Evolutionary conservation across 345 rosid genomes (phyloP).

Genomic region (Orychophragmus violaceus): DNA sequence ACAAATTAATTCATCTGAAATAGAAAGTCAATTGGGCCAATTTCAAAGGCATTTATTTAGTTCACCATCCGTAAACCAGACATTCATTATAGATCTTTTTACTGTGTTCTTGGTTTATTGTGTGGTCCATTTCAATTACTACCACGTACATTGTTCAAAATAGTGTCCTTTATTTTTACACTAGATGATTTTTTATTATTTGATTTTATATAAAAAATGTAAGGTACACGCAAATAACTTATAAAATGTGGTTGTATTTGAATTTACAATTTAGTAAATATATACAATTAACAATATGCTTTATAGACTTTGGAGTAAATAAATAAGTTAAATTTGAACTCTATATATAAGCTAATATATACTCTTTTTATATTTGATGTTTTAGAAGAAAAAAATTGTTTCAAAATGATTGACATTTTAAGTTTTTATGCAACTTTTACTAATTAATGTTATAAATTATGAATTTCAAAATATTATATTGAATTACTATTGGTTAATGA

Average conservation of each 20-base stretch:
- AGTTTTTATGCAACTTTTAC: too few relatives aligned
- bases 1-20: not conserved
- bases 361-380: too few relatives aligned
- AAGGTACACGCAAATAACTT: not conserved
- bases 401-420: too few relatives aligned
- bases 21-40: not conserved
- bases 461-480: too few relatives aligned
- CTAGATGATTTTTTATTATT: not conserved
- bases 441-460: too few relatives aligned
- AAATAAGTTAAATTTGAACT: not conserved
- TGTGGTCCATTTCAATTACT: not conserved
- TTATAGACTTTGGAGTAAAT: not conserved
- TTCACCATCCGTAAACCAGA: not conserved
- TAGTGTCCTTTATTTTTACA: not conserved
- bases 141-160: not conserved
- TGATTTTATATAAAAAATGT: not conserved
- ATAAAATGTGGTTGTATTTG: not conserved
- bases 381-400: too few relatives aligned
- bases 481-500: too few relatives aligned
- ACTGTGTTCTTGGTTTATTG: not conserved
- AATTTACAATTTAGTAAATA: too few relatives aligned
- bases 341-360: not conserved
- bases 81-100: not conserved
- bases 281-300: not conserved
- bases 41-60: not conserved